phyloP scores from a whole-genome alignment of 306 rosid species.

The Quercus glauca region DNA sequence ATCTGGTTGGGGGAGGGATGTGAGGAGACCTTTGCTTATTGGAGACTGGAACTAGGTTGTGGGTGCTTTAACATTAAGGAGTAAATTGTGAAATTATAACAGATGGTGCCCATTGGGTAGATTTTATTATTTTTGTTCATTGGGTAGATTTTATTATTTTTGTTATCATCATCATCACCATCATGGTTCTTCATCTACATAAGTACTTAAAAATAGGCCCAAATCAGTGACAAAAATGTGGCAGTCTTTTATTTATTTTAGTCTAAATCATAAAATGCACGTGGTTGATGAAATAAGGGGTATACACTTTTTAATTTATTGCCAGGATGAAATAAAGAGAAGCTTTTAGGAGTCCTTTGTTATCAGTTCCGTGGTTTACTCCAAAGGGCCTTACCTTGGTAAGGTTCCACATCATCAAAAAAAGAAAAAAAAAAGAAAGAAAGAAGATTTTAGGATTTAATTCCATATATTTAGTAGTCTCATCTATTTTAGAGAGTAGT shows the following conservation, averaged over 20 bases:
- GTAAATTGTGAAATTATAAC: neutral
- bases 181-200: neutral
- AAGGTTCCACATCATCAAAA: too few species aligned
- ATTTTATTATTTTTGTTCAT: neutral
- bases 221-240: neutral
- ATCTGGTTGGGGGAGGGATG: too few species aligned
- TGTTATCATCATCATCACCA: too few species aligned
- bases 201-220: neutral
- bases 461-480: neutral
- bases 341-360: neutral
- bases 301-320: neutral
- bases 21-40: too few species aligned
- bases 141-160: neutral
- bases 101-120: neutral
- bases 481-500: too few species aligned
- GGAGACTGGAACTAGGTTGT: too few species aligned
- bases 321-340: neutral
- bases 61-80: neutral
- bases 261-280: neutral
- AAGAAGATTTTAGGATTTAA: neutral
- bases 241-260: neutral
- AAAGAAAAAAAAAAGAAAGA: too few species aligned
- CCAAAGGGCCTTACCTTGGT: too few species aligned
- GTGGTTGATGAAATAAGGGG: neutral
- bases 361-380: too few species aligned